Percentiles rank a stretch among this genome's conserved stretches.
phyloP scores from a whole-genome alignment of 306 rosid species.

The Casuarina cunninghamiana region DNA sequence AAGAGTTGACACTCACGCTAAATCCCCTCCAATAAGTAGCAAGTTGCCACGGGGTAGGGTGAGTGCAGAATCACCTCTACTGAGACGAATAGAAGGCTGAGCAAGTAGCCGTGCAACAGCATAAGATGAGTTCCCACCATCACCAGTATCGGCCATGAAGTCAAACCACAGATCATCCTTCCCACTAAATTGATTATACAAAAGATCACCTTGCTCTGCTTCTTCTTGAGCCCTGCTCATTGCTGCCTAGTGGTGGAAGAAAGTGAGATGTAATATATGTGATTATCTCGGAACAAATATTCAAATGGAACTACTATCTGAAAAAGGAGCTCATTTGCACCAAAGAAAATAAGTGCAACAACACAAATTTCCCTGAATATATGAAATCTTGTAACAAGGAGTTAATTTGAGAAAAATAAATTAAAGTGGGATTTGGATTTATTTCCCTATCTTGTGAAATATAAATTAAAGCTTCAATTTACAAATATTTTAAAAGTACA shows the following conservation, averaged over 20 bases:
- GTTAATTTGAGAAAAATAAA: background rate
- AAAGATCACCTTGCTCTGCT: conserved; percentile 56
- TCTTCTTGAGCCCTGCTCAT: conserved; percentile 75
- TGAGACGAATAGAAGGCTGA: conserved; percentile 63
- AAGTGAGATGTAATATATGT: conserved; percentile 15
- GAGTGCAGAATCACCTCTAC: conserved; percentile 51
- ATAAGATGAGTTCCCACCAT: conserved; percentile 98
- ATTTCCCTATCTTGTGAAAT: background rate
- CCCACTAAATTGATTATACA: conserved; percentile 72
- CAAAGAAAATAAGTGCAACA: conserved; percentile 16
- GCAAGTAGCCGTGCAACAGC: conserved; percentile 88
- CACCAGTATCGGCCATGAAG: conserved; percentile 99
- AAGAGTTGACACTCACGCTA: conserved; percentile 68
- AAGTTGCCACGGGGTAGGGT: conserved; percentile 78
- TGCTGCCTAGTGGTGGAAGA: conserved; percentile 77
- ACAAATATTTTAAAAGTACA: background rate
- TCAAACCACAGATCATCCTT: conserved; percentile 93
- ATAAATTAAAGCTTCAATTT: background rate
- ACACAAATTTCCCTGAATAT: conserved; percentile 7
- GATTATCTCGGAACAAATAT: conserved; percentile 15
- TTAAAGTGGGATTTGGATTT: background rate
- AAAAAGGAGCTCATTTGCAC: conserved; percentile 20
- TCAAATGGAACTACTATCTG: conserved; percentile 4
- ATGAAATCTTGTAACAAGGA: conserved; percentile 18
- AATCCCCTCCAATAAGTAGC: conserved; percentile 97